These are phyloP conservation scores for Byssochlamys sp. DNA, from an alignment of 2,329 filamentous ascomycete genomes.

Conservation along the genomic window DNA sequence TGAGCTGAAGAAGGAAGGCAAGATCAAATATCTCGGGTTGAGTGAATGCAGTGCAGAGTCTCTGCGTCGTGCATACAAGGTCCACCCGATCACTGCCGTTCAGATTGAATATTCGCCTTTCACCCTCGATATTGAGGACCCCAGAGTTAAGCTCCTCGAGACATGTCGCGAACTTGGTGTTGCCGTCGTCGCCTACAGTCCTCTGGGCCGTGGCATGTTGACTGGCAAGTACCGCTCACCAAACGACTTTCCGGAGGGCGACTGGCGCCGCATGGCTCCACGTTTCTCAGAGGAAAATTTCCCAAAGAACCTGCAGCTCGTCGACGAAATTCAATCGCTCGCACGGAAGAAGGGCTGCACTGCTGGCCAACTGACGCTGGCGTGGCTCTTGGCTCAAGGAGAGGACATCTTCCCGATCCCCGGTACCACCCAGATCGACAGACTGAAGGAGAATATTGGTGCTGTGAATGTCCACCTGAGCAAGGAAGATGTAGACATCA, in stretches of 20 bases:
- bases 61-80: constrained; percentile 39
- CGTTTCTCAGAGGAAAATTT: background rate
- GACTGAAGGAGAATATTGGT: background rate
- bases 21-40: constrained; percentile 42
- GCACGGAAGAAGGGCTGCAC: background rate
- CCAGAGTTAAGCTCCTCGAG: constrained; percentile 40
- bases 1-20: constrained; percentile 30
- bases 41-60: constrained; percentile 37
- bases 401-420: background rate
- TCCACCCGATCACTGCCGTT: constrained; percentile 40
- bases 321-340: background rate
- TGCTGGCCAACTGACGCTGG: background rate
- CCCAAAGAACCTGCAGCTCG: background rate
- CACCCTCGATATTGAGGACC: constrained; percentile 38
- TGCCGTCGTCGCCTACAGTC: constrained; percentile 49
- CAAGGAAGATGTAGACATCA: background rate
- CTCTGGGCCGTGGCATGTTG: constrained; percentile 51
- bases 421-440: background rate
- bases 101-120: constrained; percentile 47
- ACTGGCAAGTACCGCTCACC: constrained; percentile 36
- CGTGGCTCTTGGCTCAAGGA: background rate
- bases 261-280: background rate
- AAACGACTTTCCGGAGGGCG: background rate
- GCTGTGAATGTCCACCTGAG: background rate
- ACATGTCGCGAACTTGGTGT: constrained; percentile 52